Evolutionary conservation across 108 stramenopile species (phyloP), one percentile per base, ranked within the genome.

Genomic region (Chaetoceros muelleri): DNA sequence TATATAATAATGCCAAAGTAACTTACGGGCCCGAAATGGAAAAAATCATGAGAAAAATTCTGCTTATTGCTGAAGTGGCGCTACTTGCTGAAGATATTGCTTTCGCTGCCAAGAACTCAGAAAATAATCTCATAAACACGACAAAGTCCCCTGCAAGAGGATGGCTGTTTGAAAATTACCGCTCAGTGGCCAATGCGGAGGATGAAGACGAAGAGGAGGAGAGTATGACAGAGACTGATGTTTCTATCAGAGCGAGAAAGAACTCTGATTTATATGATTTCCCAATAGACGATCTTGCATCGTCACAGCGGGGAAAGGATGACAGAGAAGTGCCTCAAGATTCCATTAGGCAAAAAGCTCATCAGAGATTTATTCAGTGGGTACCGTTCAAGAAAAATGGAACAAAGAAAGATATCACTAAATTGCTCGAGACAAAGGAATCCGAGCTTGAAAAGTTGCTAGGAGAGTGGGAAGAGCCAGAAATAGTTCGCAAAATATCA

Each of bases 11-110:
- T n/a, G n/a, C n/a, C n/a, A n/a, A n/a, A 56, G 58, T 50, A 30
- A 63, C 63, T 28, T 83, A 76, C 60, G 67, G 72, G 1, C 51
- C 68, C 18, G 60, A 74, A 22, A 57, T 87, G 23, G 78, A 82
- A 23, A 59, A 49, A 19, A 40, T 80, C n/a, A 71, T 87, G 71
- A 71, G 72, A 22, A 70, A 76, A 52, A 81, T 84, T 72, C 53
- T 83, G 27, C 53, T 81, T 0, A 53, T 83, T 1, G 66, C 66
- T 22, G 62, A 75, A 61, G 58, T 85, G 0, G 73, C 72, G 16
- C 47, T 55, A 24, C 53, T 73, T 19, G 74, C 76, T n/a, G n/a
- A n/a, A n/a, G n/a, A n/a, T n/a, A 65, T 65, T 29, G 64, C 60
- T 47, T n/a, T n/a, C n/a, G n/a, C n/a, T n/a, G n/a, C n/a, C n/a